Conservation (phyloP, 176 grass and related monocot genomes). For the Calamus simplicifolius region DNA sequence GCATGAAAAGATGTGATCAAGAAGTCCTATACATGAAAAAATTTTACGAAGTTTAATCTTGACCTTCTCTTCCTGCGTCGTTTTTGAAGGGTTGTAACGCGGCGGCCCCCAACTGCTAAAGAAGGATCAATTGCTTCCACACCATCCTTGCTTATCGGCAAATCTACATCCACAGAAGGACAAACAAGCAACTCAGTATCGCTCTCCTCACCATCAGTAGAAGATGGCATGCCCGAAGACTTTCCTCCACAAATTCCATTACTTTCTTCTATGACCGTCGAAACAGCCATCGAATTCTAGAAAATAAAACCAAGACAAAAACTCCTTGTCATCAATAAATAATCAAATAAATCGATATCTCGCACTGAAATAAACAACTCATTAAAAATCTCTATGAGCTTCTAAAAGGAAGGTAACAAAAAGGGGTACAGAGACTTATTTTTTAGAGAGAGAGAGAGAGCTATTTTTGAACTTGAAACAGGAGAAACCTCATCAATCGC, state of each 20-base stretch:
- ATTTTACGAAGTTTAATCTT: neutral
- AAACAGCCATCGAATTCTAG: slow-evolving; percentile 30
- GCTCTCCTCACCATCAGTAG: slow-evolving; percentile 63
- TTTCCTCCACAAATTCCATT: slow-evolving; percentile 14
- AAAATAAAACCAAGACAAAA: neutral
- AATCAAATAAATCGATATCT: slow-evolving; percentile 24
- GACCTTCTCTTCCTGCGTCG: slow-evolving; percentile 49
- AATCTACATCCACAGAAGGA: slow-evolving; percentile 42
- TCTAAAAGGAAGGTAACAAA: too few species aligned
- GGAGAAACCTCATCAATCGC: too few species aligned
- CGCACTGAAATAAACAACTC: neutral
- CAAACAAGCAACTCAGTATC: slow-evolving; percentile 48
- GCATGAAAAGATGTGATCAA: neutral
- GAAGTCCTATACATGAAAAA: slow-evolving; percentile 3
- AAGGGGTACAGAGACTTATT: too few species aligned
- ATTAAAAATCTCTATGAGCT: too few species aligned
- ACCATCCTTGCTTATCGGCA: slow-evolving; percentile 31
- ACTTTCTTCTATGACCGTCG: slow-evolving; percentile 11
- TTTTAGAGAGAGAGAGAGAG: too few species aligned
- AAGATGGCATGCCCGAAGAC: slow-evolving; percentile 18
- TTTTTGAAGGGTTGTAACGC: slow-evolving; percentile 28
- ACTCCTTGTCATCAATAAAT: neutral
- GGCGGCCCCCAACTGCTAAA: slow-evolving; percentile 46
- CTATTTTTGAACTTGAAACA: too few species aligned
- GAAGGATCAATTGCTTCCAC: slow-evolving; percentile 37